Conservation (phyloP, 306 rosid species). For the Malus orientalis region DNA sequence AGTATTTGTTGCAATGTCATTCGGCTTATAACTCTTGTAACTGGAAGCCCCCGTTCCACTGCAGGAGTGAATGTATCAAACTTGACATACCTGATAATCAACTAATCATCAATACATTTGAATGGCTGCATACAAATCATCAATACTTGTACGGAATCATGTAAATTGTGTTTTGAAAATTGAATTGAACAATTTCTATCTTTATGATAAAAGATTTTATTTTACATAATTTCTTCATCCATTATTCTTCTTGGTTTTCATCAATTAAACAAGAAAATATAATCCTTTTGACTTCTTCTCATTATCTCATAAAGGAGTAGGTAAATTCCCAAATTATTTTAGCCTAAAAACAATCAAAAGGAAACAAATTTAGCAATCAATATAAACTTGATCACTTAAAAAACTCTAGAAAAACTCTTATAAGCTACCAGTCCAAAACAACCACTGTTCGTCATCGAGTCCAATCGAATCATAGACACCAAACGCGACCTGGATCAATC, state of each 20-base stretch:
- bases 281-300: background rate
- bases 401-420: no score
- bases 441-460: background rate
- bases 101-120: slow-evolving; percentile 28
- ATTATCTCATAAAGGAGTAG: background rate
- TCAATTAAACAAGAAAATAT: background rate
- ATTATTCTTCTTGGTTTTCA: background rate
- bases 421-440: no score
- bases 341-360: background rate
- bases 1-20: slow-evolving; percentile 86
- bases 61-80: slow-evolving; percentile 99
- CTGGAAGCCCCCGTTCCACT: slow-evolving; percentile 89
- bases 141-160: background rate
- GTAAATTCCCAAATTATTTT: background rate
- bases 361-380: background rate
- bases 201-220: background rate
- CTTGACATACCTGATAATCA: slow-evolving; percentile 84
- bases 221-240: background rate
- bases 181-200: background rate
- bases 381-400: background rate
- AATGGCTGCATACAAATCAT: slow-evolving; percentile 10
- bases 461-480: background rate
- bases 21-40: slow-evolving; percentile 90
- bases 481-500: background rate
- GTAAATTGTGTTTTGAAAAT: background rate